Evolutionary conservation across 1,139 yeast species (phyloP), one percentile per base, ranked within the genome.

Genomic region (Saccharomyces hybrid): DNA sequence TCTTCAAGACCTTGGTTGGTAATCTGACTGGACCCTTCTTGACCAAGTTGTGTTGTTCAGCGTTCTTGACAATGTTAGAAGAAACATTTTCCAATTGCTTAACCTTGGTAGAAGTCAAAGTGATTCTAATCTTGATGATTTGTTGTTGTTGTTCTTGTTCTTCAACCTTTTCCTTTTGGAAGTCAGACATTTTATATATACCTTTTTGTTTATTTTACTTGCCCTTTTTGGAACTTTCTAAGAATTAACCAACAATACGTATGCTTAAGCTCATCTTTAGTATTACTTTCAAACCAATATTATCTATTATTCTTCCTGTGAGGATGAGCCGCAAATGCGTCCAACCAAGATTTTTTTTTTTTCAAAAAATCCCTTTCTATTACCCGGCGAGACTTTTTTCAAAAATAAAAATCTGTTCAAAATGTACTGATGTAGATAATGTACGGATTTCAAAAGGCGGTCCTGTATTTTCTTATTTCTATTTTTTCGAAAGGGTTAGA

Each of bases 11-110:
- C 87, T 91, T 95, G 80, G 99, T 95, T 82, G 99, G 99, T 82
- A 95, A 81, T 87, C 99, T 89, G 75, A 93, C 96, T 70, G 99
- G 99, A 73, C 99, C 99, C 84, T 89, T 88, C 84, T 85, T 88
- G 77, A 82, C 83, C 73, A 89, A 82, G 73, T 85, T 78, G 79
- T 82, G 79, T 76, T 81, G 82, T 76, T 80, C 81, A 77, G 98
- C 97, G 75, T 90, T 91, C 76, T 76, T 77, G 79, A 90, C 23
- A 3, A 20, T 20, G 23, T 20, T 20, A 20, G 23, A 20, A 20
- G 23, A 20, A 20, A 20, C 23, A 20, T 20, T 20, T 20, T 20
- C 23, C 23, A 20, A 20, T 20, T 20, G 23, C 23, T 20, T 20
- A 20, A 20, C 23, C 23, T 20, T 20, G 23, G 23, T 20, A 20